Base-by-base conservation (phyloP, 306 rosid species). In the Erythrophleum fordii region DNA sequence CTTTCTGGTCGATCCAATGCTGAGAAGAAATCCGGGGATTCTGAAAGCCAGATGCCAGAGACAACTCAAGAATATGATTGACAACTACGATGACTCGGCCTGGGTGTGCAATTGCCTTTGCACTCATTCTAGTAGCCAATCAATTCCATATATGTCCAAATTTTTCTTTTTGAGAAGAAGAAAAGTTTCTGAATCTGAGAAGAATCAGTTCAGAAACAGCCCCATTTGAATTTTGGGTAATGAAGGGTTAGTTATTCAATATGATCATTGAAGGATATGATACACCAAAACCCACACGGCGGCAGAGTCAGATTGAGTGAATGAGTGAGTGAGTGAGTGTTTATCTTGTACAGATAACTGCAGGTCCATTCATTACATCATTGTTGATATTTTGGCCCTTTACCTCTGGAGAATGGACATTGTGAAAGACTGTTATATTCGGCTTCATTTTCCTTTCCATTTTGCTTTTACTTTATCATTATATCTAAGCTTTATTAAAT, bases 41-140 rank as follows among this genome's bases (percentile, higher is more conserved):
- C 87, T 20, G 90, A 83, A 83, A 82, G 75, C 84, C 81, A 79
- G 67, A 73, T 49, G 67, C 62, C 72, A 5, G 89, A 86, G 83
- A 74, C 88, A 83, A 83, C 77, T 80, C 87, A 77, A 59, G 83
- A 46, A 72, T 81, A 90, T 90, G 87, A 85, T 86, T 86, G 85
- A 84, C 81, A 85, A 64, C 81, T 51, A 34, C 73, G 26, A 66
- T 72, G 56, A 83, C 80, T 69, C 55, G 49, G 87, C 84, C 76
- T n/a, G 28, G 81, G 26, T 67, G 67, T 77, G 75, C 20, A 56
- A 72, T 53, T 71, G 64, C 85, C 65, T 29, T 75, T 59, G 83
- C 77, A 53, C 83, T 68, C n/a, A n/a, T 74, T 82, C 68, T 78
- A 51, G 83, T 73, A 82, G 78, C 89, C 75, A 80, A 72, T 75